A percentile compares a stretch with the other conserved stretches of the same genome.
These are phyloP conservation scores for Coemansia sp. DNA, from an alignment of 192 early-diverging fungal species.

Conservation along the genomic window DNA sequence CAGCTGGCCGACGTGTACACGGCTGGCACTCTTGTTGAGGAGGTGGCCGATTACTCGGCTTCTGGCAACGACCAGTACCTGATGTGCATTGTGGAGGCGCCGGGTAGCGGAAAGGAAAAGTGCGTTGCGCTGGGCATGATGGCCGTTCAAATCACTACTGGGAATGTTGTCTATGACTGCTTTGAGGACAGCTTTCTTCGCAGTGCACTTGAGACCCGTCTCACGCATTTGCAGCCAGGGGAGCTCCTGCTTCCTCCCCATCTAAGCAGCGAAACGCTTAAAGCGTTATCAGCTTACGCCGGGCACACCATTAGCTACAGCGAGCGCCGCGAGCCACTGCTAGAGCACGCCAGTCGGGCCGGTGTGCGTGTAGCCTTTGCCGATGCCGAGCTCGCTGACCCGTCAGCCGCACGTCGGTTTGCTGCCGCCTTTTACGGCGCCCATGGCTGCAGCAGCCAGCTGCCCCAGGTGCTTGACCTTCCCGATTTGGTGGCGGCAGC, in stretches of 20 bases:
- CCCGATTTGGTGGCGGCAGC: slow-evolving; percentile 10
- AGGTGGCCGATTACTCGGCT: slow-evolving; percentile 68
- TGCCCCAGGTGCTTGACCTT: slow-evolving; percentile 28
- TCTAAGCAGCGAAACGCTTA: slow-evolving; percentile 14
- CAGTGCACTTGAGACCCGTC: slow-evolving; percentile 36
- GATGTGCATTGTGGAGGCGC: slow-evolving; percentile 72
- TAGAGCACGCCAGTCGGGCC: slow-evolving; percentile 58
- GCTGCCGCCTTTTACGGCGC: slow-evolving; percentile 20
- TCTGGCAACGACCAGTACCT: slow-evolving; percentile 63
- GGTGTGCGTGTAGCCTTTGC: slow-evolving; percentile 29
- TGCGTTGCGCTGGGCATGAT: slow-evolving; percentile 65
- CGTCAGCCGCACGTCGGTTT: slow-evolving; percentile 3
- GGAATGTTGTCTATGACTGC: slow-evolving; percentile 62
- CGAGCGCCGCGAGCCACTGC: slow-evolving; percentile 11
- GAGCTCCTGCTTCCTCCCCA: slow-evolving; percentile 18
- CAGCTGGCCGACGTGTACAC: slow-evolving; percentile 80
- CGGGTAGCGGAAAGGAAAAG: slow-evolving; percentile 6
- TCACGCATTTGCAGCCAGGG: slow-evolving; percentile 33
- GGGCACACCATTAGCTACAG: slow-evolving; percentile 50
- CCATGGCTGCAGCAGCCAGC: slow-evolving; percentile 7
- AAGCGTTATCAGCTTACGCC: slow-evolving; percentile 27
- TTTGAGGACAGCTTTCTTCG: slow-evolving; percentile 29
- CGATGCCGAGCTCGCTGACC: background rate
- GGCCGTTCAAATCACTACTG: slow-evolving; percentile 83
- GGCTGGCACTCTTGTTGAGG: slow-evolving; percentile 84